phyloP scores from a whole-genome alignment of 1,139 yeast species.

The Candida tropicalis region DNA sequence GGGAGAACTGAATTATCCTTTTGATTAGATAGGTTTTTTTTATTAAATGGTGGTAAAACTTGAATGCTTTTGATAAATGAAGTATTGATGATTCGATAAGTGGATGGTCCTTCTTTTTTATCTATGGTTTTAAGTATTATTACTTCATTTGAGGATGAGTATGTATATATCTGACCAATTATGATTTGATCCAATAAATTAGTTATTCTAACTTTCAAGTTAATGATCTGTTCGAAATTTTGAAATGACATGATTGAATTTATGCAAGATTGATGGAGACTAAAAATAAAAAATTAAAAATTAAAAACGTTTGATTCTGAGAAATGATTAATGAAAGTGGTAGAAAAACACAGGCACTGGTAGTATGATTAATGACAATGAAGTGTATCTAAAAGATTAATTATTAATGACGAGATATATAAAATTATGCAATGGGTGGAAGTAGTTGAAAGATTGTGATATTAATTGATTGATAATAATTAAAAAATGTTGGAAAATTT shows the following conservation, averaged over 20 bases:
- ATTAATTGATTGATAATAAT: not conserved
- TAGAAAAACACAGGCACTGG: no score
- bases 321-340: no score
- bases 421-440: not conserved
- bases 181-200: slow-evolving; percentile 60
- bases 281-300: not conserved
- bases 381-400: no score
- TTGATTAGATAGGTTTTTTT: slow-evolving; percentile 16
- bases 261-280: no score
- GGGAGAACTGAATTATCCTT: slow-evolving; percentile 10
- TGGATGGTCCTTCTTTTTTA: slow-evolving; percentile 22
- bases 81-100: slow-evolving; percentile 58
- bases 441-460: not conserved
- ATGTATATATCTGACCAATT: slow-evolving; percentile 65
- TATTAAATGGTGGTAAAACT: slow-evolving; percentile 35
- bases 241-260: slow-evolving; percentile 16
- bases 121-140: slow-evolving; percentile 22
- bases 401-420: not conserved
- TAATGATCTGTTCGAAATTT: slow-evolving; percentile 19
- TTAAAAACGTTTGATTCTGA: not conserved
- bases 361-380: no score
- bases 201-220: slow-evolving; percentile 57
- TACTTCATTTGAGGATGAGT: slow-evolving; percentile 36
- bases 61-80: slow-evolving; percentile 59
- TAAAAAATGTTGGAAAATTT: not conserved